Conservation (phyloP, 2,329 filamentous ascomycete species). For the Talaromyces sp. region DNA sequence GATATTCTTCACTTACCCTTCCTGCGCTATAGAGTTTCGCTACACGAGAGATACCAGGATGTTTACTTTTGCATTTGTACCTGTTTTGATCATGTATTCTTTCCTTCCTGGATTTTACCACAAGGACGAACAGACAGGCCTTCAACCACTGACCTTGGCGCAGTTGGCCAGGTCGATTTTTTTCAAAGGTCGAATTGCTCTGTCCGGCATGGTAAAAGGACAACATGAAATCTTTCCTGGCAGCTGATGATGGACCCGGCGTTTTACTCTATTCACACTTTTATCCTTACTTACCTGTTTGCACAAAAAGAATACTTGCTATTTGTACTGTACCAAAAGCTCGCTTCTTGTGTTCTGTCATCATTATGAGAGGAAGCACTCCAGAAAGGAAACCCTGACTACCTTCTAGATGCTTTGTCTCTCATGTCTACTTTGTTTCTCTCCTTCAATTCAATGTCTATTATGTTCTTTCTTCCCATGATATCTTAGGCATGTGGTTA, state of each 20-base stretch:
- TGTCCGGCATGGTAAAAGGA: background rate
- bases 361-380: background rate
- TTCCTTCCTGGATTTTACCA: background rate
- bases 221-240: background rate
- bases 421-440: background rate
- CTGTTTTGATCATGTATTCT: constrained; percentile 11
- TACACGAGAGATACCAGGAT: constrained; percentile 40
- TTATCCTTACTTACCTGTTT: background rate
- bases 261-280: background rate
- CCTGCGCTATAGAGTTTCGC: constrained; percentile 32
- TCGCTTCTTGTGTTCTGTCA: background rate
- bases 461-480: background rate
- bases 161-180: background rate
- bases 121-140: constrained; percentile 11
- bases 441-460: background rate
- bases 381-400: background rate
- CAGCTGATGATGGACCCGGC: constrained; percentile 8
- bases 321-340: constrained; percentile 14
- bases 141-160: background rate
- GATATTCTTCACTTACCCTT: constrained; percentile 25
- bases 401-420: background rate
- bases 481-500: background rate
- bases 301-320: constrained; percentile 4
- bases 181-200: background rate
- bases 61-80: constrained; percentile 27